phyloP scores from a whole-genome alignment of 768 basidiomycete species.

The Scleroderma bovista region DNA sequence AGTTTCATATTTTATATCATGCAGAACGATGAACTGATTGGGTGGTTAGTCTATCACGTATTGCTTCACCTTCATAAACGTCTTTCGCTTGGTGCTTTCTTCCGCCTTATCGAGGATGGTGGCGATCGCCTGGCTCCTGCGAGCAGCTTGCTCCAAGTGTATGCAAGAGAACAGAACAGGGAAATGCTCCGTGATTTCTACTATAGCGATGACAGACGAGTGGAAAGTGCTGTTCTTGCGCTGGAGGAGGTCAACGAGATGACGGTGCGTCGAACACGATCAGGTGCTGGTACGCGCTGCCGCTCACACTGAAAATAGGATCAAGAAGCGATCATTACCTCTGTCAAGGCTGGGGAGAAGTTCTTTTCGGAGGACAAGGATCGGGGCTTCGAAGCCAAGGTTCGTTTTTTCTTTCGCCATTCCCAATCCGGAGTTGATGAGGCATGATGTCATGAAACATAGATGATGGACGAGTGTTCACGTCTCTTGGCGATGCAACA shows the following conservation, averaged over 20 bases:
- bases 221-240: constrained; percentile 87
- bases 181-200: constrained; percentile 95
- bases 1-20: constrained; percentile 11
- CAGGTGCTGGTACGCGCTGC: not conserved
- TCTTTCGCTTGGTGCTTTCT: constrained; percentile 85
- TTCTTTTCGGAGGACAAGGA: constrained; percentile 97
- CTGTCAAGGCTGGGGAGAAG: constrained; percentile 81
- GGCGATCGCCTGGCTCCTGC: constrained; percentile 71
- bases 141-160: constrained; percentile 78
- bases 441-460: not conserved
- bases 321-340: constrained; percentile 58
- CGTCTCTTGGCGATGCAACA: constrained; percentile 79
- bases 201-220: constrained; percentile 93
- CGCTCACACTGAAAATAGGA: constrained; percentile 46
- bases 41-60: constrained; percentile 78
- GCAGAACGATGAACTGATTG: not conserved
- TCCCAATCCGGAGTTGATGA: not conserved
- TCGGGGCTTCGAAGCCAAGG: constrained; percentile 85
- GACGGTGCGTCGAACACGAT: constrained; percentile 37
- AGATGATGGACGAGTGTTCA: constrained; percentile 91
- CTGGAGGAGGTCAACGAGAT: constrained; percentile 75
- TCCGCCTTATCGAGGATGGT: constrained; percentile 89
- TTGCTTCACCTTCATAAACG: constrained; percentile 82
- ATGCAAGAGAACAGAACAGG: constrained; percentile 83
- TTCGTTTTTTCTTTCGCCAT: constrained; percentile 20